phyloP scores from a whole-genome alignment of 257 asterid genomes.

The Ocimum tenuiflorum region DNA sequence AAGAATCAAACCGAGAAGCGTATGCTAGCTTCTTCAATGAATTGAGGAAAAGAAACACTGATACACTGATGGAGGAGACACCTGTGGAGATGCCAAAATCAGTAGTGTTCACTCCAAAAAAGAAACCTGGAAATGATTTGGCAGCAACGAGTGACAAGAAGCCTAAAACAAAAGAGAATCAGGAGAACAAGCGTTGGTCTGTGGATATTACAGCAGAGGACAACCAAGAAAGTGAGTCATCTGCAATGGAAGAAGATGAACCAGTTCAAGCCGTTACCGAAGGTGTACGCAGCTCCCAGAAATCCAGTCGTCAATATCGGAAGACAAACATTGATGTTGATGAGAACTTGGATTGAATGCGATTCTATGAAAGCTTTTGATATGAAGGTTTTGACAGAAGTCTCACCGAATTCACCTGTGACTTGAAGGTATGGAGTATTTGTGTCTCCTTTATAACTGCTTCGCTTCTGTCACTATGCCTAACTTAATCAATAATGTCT shows the following conservation, averaged over 20 bases:
- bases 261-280: slow-evolving; percentile 16
- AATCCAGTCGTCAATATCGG: slow-evolving; percentile 56
- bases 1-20: slow-evolving; percentile 54
- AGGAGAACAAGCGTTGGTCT: slow-evolving; percentile 32
- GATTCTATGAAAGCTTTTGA: not conserved
- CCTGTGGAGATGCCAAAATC: slow-evolving; percentile 33
- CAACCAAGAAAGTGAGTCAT: slow-evolving; percentile 31
- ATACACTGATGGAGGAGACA: slow-evolving; percentile 20
- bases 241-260: slow-evolving; percentile 70
- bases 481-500: not conserved
- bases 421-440: not conserved
- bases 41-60: slow-evolving; percentile 33
- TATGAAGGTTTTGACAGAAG: too few species aligned
- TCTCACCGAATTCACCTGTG: not conserved
- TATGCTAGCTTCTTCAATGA: slow-evolving; percentile 40
- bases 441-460: not conserved
- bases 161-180: slow-evolving; percentile 15
- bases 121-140: slow-evolving; percentile 27
- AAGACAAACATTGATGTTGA: slow-evolving; percentile 23
- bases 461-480: not conserved
- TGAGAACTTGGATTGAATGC: slow-evolving; percentile 13
- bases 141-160: slow-evolving; percentile 21
- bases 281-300: slow-evolving; percentile 21
- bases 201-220: slow-evolving; percentile 44
- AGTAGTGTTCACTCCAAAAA: slow-evolving; percentile 49